Base-by-base conservation (phyloP, 805 yeast species). In the Tetrapisispora nanseiensis region DNA sequence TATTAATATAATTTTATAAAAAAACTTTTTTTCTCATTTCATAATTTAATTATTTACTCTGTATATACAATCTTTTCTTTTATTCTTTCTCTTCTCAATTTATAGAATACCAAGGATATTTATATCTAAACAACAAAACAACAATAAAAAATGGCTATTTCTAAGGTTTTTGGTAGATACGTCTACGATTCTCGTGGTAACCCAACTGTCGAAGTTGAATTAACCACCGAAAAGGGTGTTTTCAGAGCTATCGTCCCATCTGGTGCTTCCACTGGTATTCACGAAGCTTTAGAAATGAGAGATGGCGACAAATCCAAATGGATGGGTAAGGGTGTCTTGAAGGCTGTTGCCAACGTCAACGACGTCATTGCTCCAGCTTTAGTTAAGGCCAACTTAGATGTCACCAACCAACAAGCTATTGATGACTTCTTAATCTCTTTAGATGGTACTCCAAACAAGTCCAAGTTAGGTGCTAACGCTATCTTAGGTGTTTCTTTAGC, bases 151-250 rank as follows among this genome's bases (percentile, higher is more conserved):
- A 86, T 86, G 95, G 82, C 95, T 59, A 78, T 86, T 63, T 69
- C 85, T 57, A 89, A 90, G 72, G 73, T 89, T 60, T 80, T 75
- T 71, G 85, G 97, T 63, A 89, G 98, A 75, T 83, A 80, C 78
- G 95, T 90, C 72, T 90, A 92, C 82, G 98, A 90, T 76, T 90
- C 97, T 62, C 86, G 98, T 75, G 97, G 97, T 74, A 92, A 90
- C 82, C 98, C 98, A 75, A 90, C 98, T 59, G 98, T 92, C 61
- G 97, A 92, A 80, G 97, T 92, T 57, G 97, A 92, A 66, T 64
- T 90, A 62, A 74, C 82, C 78, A 90, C 98, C 65, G 90, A 76
- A 51, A 79, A 84, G 65, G 98, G 98, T 65, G 61, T 78, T 54
- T 89, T 86, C 94, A 84, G 97, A 72, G 79, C 97, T 56, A 89